A percentile compares a stretch with the other conserved stretches of the same genome.
phyloP scores from a whole-genome alignment of 2,329 filamentous ascomycete genomes.

The Aspergillus flavus region DNA sequence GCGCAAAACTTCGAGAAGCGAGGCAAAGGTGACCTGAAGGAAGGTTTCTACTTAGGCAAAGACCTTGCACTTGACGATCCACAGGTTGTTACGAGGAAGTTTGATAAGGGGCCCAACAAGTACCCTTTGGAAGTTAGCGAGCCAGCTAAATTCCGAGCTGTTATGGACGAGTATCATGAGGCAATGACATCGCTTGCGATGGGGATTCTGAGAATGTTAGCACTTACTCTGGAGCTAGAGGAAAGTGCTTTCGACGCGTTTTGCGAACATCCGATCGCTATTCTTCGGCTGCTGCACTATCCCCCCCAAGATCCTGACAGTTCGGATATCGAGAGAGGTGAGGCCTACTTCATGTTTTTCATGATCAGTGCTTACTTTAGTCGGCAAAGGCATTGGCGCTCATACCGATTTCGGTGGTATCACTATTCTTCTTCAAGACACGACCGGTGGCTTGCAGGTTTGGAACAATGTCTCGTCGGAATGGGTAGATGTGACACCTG shows the following conservation, averaged over 20 bases:
- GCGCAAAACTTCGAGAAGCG: constrained; percentile 1
- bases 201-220: background rate
- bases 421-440: constrained; percentile 35
- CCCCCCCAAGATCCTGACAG: constrained; percentile 27
- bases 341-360: background rate
- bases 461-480: constrained; percentile 23
- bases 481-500: constrained; percentile 31
- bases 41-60: background rate
- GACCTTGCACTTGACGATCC: background rate
- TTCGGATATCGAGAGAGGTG: constrained; percentile 20
- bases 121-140: background rate
- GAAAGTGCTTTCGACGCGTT: constrained; percentile 26
- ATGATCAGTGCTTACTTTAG: background rate
- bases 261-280: constrained; percentile 28
- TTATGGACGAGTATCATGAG: background rate
- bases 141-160: background rate
- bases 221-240: background rate
- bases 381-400: constrained; percentile 28
- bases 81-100: background rate
- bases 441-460: constrained; percentile 31
- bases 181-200: background rate
- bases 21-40: background rate
- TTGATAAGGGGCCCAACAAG: background rate
- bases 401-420: constrained; percentile 38
- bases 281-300: constrained; percentile 31